Evolutionary conservation across 352 stramenopile species (phyloP).

Genomic region (Globisporangium acanthophoron): DNA sequence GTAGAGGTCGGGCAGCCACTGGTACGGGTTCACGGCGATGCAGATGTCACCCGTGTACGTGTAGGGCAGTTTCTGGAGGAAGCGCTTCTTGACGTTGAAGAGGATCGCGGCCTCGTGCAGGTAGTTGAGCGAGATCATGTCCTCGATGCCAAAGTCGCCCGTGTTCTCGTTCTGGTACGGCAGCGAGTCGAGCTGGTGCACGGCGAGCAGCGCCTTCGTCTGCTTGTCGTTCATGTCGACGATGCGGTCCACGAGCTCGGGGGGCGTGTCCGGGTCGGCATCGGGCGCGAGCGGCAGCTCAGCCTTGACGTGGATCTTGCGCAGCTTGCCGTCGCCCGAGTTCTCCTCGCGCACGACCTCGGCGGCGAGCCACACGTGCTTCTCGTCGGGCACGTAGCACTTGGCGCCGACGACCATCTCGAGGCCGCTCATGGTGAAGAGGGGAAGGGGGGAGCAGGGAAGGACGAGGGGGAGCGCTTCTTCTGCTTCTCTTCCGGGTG

Average conservation of each 20-base stretch:
- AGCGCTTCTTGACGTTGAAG: constrained; percentile 85
- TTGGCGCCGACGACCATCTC: constrained; percentile 70
- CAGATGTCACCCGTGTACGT: constrained; percentile 97
- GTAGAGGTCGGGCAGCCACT: constrained; percentile 87
- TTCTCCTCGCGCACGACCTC: constrained; percentile 71
- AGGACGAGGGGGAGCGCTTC: too few relatives aligned
- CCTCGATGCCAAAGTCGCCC: constrained; percentile 62
- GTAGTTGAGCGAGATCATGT: constrained; percentile 88
- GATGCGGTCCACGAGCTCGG: constrained; percentile 42
- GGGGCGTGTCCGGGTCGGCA: constrained; percentile 10
- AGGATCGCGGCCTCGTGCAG: constrained; percentile 89
- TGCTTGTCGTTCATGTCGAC: constrained; percentile 72
- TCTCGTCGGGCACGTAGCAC: constrained; percentile 86
- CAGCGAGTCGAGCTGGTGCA: constrained; percentile 70
- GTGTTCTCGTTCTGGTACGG: constrained; percentile 83
- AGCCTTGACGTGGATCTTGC: constrained; percentile 65
- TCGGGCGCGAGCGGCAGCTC: constrained; percentile 31
- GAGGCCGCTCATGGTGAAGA: constrained; percentile 20
- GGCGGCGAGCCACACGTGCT: constrained; percentile 77
- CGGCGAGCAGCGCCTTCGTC: constrained; percentile 63
- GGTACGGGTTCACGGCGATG: constrained; percentile 97
- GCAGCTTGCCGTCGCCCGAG: constrained; percentile 48
- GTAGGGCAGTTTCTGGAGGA: constrained; percentile 88
- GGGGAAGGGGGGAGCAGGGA: too few relatives aligned
- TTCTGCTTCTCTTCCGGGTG: too few relatives aligned